A percentile compares a stretch with the other conserved stretches of the same genome.
Conservation (phyloP, 1,139 yeast genomes). For the Arxiozyma heterogenica region DNA sequence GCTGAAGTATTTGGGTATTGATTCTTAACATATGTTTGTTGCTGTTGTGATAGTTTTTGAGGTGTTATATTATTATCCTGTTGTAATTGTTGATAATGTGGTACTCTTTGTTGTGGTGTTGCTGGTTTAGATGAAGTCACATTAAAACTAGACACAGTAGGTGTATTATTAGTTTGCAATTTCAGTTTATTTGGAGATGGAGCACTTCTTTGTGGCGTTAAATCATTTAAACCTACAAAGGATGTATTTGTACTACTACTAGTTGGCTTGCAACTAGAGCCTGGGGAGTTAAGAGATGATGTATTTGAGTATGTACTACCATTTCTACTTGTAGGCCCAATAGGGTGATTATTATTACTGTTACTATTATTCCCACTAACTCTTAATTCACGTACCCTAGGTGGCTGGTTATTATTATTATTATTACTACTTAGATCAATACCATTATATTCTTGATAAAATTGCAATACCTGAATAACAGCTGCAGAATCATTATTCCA, state of each 20-base stretch:
- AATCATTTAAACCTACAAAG: slow-evolving; percentile 4
- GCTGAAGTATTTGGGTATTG: slow-evolving; percentile 6
- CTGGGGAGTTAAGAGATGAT: slow-evolving; percentile 1
- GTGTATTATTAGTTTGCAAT: not conserved
- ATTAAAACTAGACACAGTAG: not conserved
- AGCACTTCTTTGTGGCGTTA: slow-evolving; percentile 40
- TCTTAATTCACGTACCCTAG: slow-evolving; percentile 1
- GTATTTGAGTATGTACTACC: slow-evolving; percentile 5
- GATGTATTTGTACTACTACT: not conserved
- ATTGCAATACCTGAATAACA: slow-evolving; percentile 85
- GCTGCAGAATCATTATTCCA: slow-evolving; percentile 81
- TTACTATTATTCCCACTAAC: not conserved
- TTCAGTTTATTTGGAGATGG: slow-evolving; percentile 37
- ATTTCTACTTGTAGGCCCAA: not conserved
- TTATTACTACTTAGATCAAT: slow-evolving; percentile 32
- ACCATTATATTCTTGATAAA: slow-evolving; percentile 45
- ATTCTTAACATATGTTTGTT: not conserved
- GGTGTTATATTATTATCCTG: not conserved
- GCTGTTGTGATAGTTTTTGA: slow-evolving; percentile 14
- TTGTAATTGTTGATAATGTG: slow-evolving; percentile 11
- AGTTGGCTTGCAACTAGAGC: not conserved
- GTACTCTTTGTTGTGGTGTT: slow-evolving; percentile 7
- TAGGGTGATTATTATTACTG: slow-evolving; percentile 1
- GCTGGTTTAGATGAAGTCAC: slow-evolving; percentile 10
- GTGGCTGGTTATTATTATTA: slow-evolving; percentile 3